These are phyloP conservation scores for Mimosa bimucronata DNA, from an alignment of 306 rosid species.

Conservation along the genomic window DNA sequence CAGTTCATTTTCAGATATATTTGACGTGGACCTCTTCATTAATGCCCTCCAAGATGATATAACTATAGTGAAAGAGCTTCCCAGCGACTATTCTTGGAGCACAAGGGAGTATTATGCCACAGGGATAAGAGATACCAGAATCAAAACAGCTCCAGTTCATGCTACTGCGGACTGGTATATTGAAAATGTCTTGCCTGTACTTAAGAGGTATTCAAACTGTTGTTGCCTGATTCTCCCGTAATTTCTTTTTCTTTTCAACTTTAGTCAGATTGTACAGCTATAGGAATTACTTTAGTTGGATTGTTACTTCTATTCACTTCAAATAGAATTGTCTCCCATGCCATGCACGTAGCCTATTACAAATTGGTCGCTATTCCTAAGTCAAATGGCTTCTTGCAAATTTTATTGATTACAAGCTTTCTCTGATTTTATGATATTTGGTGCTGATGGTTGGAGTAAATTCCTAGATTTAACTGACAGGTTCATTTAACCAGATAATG, in stretches of 20 bases:
- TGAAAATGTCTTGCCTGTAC: slow-evolving; percentile 77
- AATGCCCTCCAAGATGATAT: slow-evolving; percentile 70
- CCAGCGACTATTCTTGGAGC: slow-evolving; percentile 81
- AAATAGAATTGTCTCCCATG: neutral
- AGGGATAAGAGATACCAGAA: slow-evolving; percentile 81
- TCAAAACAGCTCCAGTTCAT: slow-evolving; percentile 92
- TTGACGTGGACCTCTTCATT: slow-evolving; percentile 93
- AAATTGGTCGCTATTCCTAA: neutral
- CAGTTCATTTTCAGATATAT: slow-evolving; percentile 91
- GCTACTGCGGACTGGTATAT: slow-evolving; percentile 92
- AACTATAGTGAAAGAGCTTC: slow-evolving; percentile 81
- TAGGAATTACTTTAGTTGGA: slow-evolving; percentile 25
- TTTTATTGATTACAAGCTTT: neutral
- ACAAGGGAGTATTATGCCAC: slow-evolving; percentile 90
- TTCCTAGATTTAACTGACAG: slow-evolving; percentile 9
- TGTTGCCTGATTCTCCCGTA: slow-evolving; percentile 6
- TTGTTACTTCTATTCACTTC: slow-evolving; percentile 8
- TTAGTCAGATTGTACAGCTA: slow-evolving; percentile 32
- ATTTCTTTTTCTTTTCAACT: neutral
- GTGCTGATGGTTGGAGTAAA: slow-evolving; percentile 5
- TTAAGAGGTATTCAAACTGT: slow-evolving; percentile 60
- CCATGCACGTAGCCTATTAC: neutral
- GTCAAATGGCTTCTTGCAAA: neutral
- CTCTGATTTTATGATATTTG: neutral
- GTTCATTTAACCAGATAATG: neutral